phyloP scores from a whole-genome alignment of 129 eudicot species.

The Artemisia tridentata region DNA sequence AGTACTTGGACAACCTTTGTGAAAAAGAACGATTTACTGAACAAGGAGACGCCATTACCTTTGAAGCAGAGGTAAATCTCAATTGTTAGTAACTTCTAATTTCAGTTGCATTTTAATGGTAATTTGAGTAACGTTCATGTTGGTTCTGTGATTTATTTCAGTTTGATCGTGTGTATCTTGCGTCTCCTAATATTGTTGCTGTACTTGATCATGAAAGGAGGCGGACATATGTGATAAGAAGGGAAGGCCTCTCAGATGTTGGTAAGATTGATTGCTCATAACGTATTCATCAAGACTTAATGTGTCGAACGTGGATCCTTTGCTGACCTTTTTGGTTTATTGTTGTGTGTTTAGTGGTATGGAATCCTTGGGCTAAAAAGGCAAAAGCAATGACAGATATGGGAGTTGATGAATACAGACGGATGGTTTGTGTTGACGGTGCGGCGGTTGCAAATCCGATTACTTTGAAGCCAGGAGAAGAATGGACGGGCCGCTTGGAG shows the following conservation, averaged over 20 bases:
- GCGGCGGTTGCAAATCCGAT: constrained; percentile 62
- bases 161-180: constrained; percentile 82
- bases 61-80: constrained; percentile 72
- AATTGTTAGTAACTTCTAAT: too few relatives aligned
- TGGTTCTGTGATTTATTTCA: constrained; percentile 23
- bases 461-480: constrained; percentile 76
- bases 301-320: background rate
- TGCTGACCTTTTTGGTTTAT: constrained; percentile 11
- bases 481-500: constrained; percentile 80
- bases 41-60: constrained; percentile 90
- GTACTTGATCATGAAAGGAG: constrained; percentile 88
- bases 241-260: constrained; percentile 84
- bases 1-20: constrained; percentile 74
- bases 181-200: constrained; percentile 64
- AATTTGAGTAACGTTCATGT: too few relatives aligned
- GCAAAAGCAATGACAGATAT: background rate
- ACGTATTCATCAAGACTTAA: background rate
- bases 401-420: background rate
- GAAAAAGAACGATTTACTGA: constrained; percentile 73
- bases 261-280: constrained; percentile 44
- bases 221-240: constrained; percentile 65
- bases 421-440: background rate
- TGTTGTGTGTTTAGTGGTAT: constrained; percentile 2
- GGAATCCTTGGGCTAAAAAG: background rate
- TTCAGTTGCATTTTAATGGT: background rate